Conservation (phyloP, 257 asterid genomes). For the Verbena officinalis region DNA sequence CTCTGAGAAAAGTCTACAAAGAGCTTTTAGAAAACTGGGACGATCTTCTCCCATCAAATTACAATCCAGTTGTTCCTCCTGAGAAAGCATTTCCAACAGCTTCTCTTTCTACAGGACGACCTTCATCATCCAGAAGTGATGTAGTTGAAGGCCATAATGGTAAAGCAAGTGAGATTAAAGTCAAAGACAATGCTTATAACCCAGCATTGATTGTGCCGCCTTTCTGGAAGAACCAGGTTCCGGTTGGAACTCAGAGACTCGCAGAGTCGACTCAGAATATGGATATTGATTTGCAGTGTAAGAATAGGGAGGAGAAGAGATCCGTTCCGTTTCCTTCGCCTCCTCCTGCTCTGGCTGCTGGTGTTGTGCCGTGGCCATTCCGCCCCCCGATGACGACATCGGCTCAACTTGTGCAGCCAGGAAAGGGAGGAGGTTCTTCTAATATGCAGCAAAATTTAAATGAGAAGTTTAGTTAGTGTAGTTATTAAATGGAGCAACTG, state of each 20-base stretch:
- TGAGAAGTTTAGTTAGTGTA: slow-evolving; percentile 33
- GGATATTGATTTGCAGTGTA: slow-evolving; percentile 61
- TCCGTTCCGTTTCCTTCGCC: slow-evolving; percentile 45
- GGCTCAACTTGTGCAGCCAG: slow-evolving; percentile 36
- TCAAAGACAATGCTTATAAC: slow-evolving; percentile 50
- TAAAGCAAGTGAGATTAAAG: slow-evolving; percentile 45
- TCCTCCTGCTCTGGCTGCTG: slow-evolving; percentile 48
- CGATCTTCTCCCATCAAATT: slow-evolving; percentile 90
- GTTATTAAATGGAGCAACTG: neutral
- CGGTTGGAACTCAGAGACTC: slow-evolving; percentile 39
- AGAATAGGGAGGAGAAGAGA: slow-evolving; percentile 45
- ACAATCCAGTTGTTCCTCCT: slow-evolving; percentile 89
- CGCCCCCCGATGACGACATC: slow-evolving; percentile 39
- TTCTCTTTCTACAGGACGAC: slow-evolving; percentile 74
- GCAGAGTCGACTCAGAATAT: slow-evolving; percentile 48
- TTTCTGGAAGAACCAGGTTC: slow-evolving; percentile 54
- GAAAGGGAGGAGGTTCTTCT: slow-evolving; percentile 34
- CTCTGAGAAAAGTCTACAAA: slow-evolving; percentile 92
- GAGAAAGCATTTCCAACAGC: slow-evolving; percentile 97
- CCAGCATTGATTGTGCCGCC: slow-evolving; percentile 45
- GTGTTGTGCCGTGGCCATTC: slow-evolving; percentile 60
- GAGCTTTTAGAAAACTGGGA: slow-evolving; percentile 94
- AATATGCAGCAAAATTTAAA: slow-evolving; percentile 35
- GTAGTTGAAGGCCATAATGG: slow-evolving; percentile 48
- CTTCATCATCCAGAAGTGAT: slow-evolving; percentile 55